A percentile compares a stretch with the other conserved stretches of the same genome.
phyloP scores from a whole-genome alignment of 306 rosid species.

The Dalbergia cultrata region DNA sequence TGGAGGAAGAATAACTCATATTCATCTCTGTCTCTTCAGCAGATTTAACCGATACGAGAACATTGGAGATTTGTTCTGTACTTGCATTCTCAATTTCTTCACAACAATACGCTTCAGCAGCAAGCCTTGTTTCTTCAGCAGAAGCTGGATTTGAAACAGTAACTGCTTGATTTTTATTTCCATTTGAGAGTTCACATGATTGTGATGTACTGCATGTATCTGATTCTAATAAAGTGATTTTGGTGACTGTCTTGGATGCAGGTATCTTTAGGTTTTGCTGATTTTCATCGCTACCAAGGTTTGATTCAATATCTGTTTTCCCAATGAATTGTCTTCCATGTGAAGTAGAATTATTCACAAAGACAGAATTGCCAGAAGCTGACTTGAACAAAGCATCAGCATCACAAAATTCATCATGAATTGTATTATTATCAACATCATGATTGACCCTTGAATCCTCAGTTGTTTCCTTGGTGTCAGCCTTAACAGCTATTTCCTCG shows the following conservation, averaged over 20 bases:
- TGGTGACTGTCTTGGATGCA: conserved; percentile 16
- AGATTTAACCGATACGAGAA: conserved; percentile 35
- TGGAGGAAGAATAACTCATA: conserved; percentile 47
- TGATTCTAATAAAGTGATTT: conserved; percentile 33
- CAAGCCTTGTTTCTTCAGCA: conserved; percentile 45
- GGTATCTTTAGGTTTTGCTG: conserved; percentile 27
- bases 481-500: conserved; percentile 48
- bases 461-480: conserved; percentile 37
- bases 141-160: conserved; percentile 38
- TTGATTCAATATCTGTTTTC: conserved; percentile 33
- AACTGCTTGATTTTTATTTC: conserved; percentile 46
- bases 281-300: conserved; percentile 44
- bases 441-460: conserved; percentile 46
- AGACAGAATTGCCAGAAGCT: conserved; percentile 47
- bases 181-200: conserved; percentile 43
- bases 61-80: conserved; percentile 36
- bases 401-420: conserved; percentile 34
- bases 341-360: conserved; percentile 35
- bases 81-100: conserved; percentile 54
- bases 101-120: conserved; percentile 43
- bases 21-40: conserved; percentile 47
- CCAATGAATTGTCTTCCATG: conserved; percentile 43
- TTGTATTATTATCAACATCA: conserved; percentile 40
- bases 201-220: conserved; percentile 45
- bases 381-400: conserved; percentile 35